These are phyloP conservation scores for Talaromyces piceae DNA, from an alignment of 2,329 filamentous ascomycete genomes.

Conservation along the genomic window DNA sequence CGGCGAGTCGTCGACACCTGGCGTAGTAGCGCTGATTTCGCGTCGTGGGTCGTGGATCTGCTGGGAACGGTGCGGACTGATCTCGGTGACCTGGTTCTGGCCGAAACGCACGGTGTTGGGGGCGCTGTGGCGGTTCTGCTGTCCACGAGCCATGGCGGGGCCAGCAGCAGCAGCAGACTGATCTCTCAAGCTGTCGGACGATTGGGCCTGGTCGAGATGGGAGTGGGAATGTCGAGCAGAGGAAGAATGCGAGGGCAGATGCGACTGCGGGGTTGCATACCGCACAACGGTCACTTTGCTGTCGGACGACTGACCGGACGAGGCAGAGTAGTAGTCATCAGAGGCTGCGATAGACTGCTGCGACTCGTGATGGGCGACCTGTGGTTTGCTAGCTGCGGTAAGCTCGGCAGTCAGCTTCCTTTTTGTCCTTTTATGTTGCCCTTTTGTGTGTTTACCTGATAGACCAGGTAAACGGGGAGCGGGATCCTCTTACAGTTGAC, in stretches of 20 bases:
- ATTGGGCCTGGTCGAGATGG: constrained; percentile 17
- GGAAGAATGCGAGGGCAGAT: constrained; percentile 22
- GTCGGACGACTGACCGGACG: constrained; percentile 28
- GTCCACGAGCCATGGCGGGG: constrained; percentile 3
- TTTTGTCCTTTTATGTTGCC: constrained; percentile 14
- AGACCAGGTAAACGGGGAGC: constrained; percentile 14
- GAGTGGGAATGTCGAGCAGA: constrained; percentile 23
- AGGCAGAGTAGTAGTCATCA: constrained; percentile 43
- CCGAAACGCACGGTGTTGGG: constrained; percentile 23
- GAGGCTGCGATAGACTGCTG: constrained; percentile 43
- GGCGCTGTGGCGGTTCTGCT: constrained; percentile 11
- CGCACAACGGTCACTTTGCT: constrained; percentile 33
- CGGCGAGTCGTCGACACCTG: constrained; percentile 74
- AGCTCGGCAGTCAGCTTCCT: constrained; percentile 11
- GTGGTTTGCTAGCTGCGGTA: constrained; percentile 36
- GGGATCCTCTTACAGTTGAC: constrained; percentile 30
- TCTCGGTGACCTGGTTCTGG: constrained; percentile 16
- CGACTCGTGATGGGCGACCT: constrained; percentile 36
- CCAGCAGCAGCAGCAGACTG: constrained; percentile 2
- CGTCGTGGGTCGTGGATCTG: constrained; percentile 10
- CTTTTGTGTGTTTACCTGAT: no score
- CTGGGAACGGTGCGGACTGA: constrained; percentile 20
- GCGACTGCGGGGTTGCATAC: constrained; percentile 40
- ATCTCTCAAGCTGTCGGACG: constrained; percentile 2
- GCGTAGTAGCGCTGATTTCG: constrained; percentile 49